Evolutionary conservation across 1,284 basidiomycete species (phyloP).

Genomic region (Hymenochaete sp.): DNA sequence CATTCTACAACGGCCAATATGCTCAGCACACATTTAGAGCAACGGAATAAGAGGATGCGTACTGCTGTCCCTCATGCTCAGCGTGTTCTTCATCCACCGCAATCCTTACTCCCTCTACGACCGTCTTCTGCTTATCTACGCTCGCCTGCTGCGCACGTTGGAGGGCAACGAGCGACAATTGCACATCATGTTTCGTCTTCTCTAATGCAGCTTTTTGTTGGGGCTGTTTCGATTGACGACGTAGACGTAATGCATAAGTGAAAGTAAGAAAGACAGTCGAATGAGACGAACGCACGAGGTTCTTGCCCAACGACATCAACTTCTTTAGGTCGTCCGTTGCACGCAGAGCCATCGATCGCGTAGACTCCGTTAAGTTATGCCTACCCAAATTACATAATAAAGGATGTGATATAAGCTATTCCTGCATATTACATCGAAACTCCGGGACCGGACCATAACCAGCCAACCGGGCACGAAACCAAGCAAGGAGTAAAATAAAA

Average conservation of each 20-base stretch:
- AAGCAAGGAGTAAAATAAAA: constrained; percentile 18
- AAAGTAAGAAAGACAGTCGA: constrained; percentile 4
- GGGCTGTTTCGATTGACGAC: constrained; percentile 37
- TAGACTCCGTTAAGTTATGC: constrained; percentile 89
- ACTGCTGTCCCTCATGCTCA: constrained; percentile 27
- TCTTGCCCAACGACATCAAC: constrained; percentile 59
- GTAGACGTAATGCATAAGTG: neutral
- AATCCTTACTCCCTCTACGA: constrained; percentile 73
- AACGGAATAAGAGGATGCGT: constrained; percentile 1
- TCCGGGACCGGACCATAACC: neutral
- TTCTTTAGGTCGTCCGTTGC: constrained; percentile 89
- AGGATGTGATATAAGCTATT: neutral
- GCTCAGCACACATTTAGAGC: neutral
- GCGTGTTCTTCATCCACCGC: constrained; percentile 62
- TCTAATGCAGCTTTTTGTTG: constrained; percentile 70
- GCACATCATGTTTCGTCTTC: constrained; percentile 91
- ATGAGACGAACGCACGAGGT: constrained; percentile 44
- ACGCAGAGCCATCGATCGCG: constrained; percentile 89
- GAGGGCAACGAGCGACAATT: constrained; percentile 83
- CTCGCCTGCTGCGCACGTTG: constrained; percentile 87
- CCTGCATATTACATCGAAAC: neutral
- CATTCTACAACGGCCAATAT: constrained; percentile 20
- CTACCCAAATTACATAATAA: constrained; percentile 27
- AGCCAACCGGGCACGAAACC: neutral
- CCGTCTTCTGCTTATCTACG: constrained; percentile 78